Conservation (phyloP, 768 basidiomycete species). For the Amylocystis lapponica region DNA sequence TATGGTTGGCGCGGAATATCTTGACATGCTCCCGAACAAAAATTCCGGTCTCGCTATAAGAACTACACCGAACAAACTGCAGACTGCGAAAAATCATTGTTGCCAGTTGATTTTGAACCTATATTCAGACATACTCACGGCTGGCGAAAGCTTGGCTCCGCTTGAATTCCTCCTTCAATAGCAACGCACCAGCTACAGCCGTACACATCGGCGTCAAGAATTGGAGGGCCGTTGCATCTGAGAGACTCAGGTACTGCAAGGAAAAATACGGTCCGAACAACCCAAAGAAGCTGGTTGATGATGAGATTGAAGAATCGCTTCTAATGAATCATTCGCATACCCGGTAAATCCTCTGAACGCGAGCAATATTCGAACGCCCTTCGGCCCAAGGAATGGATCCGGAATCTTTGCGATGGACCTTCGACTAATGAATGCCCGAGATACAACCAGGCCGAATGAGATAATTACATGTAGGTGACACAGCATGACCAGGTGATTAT, state of each 20-base stretch:
- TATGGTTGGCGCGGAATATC: neutral
- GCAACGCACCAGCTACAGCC: constrained; percentile 52
- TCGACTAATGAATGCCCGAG: neutral
- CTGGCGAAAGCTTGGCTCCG: constrained; percentile 51
- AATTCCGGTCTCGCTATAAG: constrained; percentile 76
- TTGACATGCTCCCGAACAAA: constrained; percentile 47
- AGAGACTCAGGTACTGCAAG: constrained; percentile 67
- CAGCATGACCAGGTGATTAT: constrained; percentile 47
- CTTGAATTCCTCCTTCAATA: constrained; percentile 58
- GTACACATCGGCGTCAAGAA: constrained; percentile 69
- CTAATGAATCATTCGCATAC: constrained; percentile 25
- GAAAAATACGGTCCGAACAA: constrained; percentile 65
- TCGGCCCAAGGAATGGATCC: constrained; percentile 65
- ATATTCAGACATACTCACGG: constrained; percentile 23
- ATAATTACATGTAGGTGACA: constrained; percentile 43
- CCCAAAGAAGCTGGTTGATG: constrained; percentile 55
- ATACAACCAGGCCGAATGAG: neutral
- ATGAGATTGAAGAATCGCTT: neutral
- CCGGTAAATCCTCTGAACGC: constrained; percentile 56
- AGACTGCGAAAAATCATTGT: constrained; percentile 30
- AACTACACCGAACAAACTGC: constrained; percentile 70
- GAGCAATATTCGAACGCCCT: constrained; percentile 55
- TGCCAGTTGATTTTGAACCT: neutral
- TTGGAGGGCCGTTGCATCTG: constrained; percentile 71
- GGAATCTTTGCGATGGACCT: constrained; percentile 37